Evolutionary conservation across 1,139 yeast genomes (phyloP).

Genomic region (Magnusiomyces starmeri): DNA sequence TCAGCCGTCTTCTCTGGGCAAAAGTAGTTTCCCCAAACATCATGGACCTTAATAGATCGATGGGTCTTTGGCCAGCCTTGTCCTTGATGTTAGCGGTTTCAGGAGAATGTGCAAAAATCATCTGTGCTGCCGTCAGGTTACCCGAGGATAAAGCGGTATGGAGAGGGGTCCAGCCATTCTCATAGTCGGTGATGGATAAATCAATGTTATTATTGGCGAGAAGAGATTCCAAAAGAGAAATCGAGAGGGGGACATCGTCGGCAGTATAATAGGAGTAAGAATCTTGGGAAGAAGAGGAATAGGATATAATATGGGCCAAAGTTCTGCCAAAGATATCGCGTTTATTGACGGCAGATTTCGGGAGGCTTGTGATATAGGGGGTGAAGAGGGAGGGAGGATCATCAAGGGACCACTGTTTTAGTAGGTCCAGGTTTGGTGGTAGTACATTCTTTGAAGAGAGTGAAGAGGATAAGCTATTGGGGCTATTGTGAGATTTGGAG

Average conservation of each 20-base stretch:
- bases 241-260: constrained; percentile 28
- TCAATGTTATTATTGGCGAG: constrained; percentile 45
- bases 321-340: constrained; percentile 75
- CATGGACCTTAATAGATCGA: constrained; percentile 40
- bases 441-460: background rate
- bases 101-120: constrained; percentile 38
- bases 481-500: background rate
- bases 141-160: constrained; percentile 63
- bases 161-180: constrained; percentile 77
- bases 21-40: background rate
- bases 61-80: constrained; percentile 49
- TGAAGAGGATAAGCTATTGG: background rate
- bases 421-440: background rate
- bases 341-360: constrained; percentile 31
- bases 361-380: constrained; percentile 6
- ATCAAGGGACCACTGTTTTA: background rate
- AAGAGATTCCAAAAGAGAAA: constrained; percentile 38
- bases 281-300: constrained; percentile 42
- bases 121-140: constrained; percentile 49
- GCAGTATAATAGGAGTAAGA: background rate
- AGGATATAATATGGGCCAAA: constrained; percentile 51
- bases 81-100: constrained; percentile 55
- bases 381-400: background rate
- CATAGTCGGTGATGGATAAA: constrained; percentile 49
- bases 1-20: too few species aligned